These are phyloP conservation scores for Albifimbria verrucaria DNA, from an alignment of 2,329 filamentous ascomycete species.

Conservation along the genomic window DNA sequence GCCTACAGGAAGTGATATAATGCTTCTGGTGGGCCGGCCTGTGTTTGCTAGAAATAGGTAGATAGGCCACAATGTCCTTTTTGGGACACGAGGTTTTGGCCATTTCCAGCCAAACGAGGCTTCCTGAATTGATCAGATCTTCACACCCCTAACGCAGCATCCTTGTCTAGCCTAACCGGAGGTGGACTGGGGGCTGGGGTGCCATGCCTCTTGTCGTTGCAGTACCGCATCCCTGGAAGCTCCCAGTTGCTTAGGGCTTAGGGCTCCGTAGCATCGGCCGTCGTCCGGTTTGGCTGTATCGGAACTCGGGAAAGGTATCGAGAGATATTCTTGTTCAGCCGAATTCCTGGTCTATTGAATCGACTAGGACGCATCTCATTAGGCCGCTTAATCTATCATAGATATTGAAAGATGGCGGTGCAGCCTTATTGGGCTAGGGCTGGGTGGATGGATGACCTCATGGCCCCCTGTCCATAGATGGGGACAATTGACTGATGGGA, in stretches of 20 bases:
- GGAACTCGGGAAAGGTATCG: no score
- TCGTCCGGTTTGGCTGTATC: no score
- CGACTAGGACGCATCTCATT: no score
- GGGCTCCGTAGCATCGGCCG: no score
- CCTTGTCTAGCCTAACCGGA: neutral
- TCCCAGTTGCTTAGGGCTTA: no score
- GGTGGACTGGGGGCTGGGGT: neutral
- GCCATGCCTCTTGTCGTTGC: neutral
- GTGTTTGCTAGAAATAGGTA: neutral
- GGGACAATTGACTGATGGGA: neutral
- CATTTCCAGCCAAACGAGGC: neutral
- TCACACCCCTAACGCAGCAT: neutral
- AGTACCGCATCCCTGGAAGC: neutral
- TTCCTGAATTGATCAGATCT: neutral
- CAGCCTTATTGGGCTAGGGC: neutral
- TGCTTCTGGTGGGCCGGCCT: no score
- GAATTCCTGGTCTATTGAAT: no score
- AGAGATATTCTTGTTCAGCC: no score
- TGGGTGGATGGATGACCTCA: neutral
- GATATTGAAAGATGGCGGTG: neutral
- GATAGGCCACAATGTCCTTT: neutral
- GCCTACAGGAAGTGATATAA: no score
- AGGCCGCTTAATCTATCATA: neutral
- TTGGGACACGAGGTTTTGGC: neutral
- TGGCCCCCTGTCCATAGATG: neutral